phyloP scores from a whole-genome alignment of 2,329 filamentous ascomycete species.

The Lizonia empirigonia region DNA sequence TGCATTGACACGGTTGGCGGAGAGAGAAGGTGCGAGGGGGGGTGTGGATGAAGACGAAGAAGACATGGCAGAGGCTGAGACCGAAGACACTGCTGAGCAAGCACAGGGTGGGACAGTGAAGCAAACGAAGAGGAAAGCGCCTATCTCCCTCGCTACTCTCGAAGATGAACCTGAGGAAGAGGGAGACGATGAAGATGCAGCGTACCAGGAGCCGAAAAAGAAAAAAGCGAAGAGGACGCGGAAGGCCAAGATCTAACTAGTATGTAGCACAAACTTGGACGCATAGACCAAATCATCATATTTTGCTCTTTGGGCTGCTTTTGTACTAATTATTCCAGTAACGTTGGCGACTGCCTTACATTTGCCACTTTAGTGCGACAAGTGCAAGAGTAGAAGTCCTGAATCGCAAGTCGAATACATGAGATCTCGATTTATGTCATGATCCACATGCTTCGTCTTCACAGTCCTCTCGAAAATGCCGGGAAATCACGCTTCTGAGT shows the following conservation, averaged over 20 bases:
- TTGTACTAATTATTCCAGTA: no score
- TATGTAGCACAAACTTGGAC: neutral
- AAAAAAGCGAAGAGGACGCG: conserved; percentile 26
- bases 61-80: conserved; percentile 19
- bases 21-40: conserved; percentile 35
- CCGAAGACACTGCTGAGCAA: conserved; percentile 5
- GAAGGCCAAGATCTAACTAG: conserved; percentile 14
- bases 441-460: no score
- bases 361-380: no score
- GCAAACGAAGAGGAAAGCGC: conserved; percentile 31
- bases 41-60: conserved; percentile 21
- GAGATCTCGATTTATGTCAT: no score
- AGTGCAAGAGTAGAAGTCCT: no score
- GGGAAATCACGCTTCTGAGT: no score
- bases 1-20: conserved; percentile 39
- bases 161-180: conserved; percentile 16
- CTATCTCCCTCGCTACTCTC: conserved; percentile 6
- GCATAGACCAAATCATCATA: neutral
- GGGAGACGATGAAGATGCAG: conserved; percentile 29
- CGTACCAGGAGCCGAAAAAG: conserved; percentile 38
- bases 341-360: no score
- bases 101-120: conserved; percentile 5
- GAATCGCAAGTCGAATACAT: no score
- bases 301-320: neutral
- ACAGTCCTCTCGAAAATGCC: no score